Evolutionary conservation across 202 grass and related monocot genomes (phyloP).

Genomic region (Sporobolus alterniflorus): DNA sequence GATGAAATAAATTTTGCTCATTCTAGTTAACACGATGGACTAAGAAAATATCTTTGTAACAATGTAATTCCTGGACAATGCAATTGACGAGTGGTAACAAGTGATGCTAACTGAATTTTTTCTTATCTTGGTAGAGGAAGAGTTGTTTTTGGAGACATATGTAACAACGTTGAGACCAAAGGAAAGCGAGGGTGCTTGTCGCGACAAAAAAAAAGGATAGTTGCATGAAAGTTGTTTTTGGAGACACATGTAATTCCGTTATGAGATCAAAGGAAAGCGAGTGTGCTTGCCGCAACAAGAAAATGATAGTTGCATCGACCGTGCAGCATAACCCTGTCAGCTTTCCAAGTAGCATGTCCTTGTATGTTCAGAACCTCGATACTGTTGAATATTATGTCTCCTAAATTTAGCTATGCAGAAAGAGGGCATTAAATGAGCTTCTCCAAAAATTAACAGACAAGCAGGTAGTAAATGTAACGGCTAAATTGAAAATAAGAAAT

Average conservation of each 20-base stretch:
- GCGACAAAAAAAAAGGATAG: too few relatives aligned
- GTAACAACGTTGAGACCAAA: neutral
- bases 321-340: neutral
- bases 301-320: neutral
- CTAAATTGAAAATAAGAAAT: neutral
- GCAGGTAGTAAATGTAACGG: neutral
- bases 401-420: neutral
- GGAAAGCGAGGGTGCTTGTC: neutral
- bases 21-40: neutral
- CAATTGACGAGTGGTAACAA: neutral
- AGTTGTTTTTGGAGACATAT: neutral
- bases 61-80: neutral
- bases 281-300: neutral
- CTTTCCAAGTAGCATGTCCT: neutral
- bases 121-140: neutral
- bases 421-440: neutral
- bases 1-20: neutral
- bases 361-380: neutral
- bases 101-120: neutral
- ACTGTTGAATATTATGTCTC: neutral
- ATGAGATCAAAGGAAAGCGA: too few relatives aligned
- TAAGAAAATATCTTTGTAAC: neutral
- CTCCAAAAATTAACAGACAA: neutral
- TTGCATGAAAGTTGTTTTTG: too few relatives aligned
- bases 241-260: too few relatives aligned